Conservation (phyloP, 2,329 filamentous ascomycete genomes). For the Nothopassalora personata region DNA sequence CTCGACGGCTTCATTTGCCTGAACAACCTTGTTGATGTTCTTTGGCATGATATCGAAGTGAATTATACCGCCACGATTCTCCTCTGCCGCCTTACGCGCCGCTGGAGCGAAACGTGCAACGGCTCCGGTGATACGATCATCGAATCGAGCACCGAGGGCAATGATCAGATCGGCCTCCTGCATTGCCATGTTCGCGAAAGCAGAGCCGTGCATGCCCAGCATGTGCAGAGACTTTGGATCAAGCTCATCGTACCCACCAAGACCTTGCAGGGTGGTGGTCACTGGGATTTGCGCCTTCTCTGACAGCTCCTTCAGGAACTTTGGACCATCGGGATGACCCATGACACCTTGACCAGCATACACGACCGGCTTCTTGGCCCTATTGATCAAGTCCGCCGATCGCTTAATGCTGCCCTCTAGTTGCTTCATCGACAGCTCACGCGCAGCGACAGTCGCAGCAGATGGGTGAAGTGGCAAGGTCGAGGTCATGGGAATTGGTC, state of each 20-base stretch:
- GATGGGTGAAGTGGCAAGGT: constrained; percentile 74
- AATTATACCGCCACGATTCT: constrained; percentile 86
- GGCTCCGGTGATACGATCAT: constrained; percentile 84
- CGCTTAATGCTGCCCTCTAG: constrained; percentile 68
- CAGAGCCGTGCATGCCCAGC: constrained; percentile 97
- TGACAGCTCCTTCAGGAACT: constrained; percentile 75
- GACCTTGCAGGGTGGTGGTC: constrained; percentile 88
- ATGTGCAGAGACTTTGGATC: constrained; percentile 94
- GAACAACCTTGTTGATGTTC: constrained; percentile 99
- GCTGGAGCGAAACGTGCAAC: constrained; percentile 83
- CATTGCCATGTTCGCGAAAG: constrained; percentile 97
- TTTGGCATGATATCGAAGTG: constrained; percentile 99
- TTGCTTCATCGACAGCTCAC: constrained; percentile 66
- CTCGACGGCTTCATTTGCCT: constrained; percentile 91
- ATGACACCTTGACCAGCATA: constrained; percentile 92
- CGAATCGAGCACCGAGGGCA: constrained; percentile 87
- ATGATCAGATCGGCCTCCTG: constrained; percentile 96
- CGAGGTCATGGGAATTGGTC: constrained; percentile 74
- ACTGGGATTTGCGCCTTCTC: constrained; percentile 91
- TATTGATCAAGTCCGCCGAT: constrained; percentile 76
- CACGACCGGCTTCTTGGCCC: constrained; percentile 88
- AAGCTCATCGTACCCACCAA: constrained; percentile 87
- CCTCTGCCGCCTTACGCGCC: constrained; percentile 75
- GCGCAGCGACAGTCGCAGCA: constrained; percentile 75
- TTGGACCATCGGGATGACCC: constrained; percentile 69